phyloP scores from a whole-genome alignment of 768 basidiomycete genomes.

The Sporobolomyces roseus region DNA sequence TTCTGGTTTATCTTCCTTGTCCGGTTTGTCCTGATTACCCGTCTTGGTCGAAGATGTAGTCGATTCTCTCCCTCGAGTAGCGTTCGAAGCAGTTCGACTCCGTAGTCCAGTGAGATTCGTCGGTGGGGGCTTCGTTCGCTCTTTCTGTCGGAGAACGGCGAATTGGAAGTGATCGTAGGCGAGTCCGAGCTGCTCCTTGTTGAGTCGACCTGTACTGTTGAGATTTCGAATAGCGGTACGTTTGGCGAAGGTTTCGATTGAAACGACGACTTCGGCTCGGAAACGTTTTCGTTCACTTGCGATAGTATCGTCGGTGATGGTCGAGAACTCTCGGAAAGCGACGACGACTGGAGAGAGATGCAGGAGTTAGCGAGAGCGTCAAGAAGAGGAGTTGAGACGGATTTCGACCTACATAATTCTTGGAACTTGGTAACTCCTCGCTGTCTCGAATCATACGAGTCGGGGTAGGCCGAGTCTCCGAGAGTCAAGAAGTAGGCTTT shows the following conservation, averaged over 20 bases:
- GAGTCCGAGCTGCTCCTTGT: conserved; percentile 77
- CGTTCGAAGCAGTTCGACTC: conserved; percentile 26
- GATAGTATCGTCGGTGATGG: conserved; percentile 94
- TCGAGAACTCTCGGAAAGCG: conserved; percentile 87
- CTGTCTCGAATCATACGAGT: conserved; percentile 77
- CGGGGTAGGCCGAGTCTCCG: conserved; percentile 88
- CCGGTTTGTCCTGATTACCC: conserved; percentile 27
- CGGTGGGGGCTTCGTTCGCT: conserved; percentile 7
- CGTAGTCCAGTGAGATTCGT: conserved; percentile 7
- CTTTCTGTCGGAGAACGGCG: conserved; percentile 38
- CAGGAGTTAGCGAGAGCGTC: background rate
- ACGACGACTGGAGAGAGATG: conserved; percentile 61
- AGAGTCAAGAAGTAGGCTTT: conserved; percentile 89
- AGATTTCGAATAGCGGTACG: conserved; percentile 85
- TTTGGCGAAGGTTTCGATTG: conserved; percentile 90
- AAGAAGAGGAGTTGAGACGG: background rate
- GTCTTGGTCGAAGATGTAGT: conserved; percentile 7
- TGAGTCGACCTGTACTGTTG: conserved; percentile 70
- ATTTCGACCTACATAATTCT: conserved; percentile 56
- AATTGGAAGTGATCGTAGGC: conserved; percentile 69
- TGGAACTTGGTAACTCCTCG: conserved; percentile 96
- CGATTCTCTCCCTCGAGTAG: background rate
- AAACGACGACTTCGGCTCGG: conserved; percentile 82
- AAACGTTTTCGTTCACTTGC: conserved; percentile 76
- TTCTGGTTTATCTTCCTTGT: conserved; percentile 66